These are phyloP conservation scores for Aspergillus sp. DNA, from an alignment of 2,329 filamentous ascomycete species.

Conservation along the genomic window DNA sequence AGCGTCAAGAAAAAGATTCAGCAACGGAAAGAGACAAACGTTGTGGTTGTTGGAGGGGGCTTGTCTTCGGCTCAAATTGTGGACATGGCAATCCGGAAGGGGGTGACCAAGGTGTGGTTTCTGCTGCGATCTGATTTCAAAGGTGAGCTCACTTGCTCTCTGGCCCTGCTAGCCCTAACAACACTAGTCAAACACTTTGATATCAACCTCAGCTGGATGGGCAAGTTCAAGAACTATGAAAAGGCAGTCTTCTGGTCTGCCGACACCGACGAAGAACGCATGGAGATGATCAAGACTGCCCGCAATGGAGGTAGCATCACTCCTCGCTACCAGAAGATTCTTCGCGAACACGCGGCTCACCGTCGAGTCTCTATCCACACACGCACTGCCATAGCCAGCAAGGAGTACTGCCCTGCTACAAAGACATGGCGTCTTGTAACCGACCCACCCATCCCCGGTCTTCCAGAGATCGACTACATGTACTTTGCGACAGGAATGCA, in stretches of 20 bases:
- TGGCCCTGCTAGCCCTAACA: background rate
- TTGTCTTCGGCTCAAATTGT: conserved; percentile 76
- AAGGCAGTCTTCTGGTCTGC: conserved; percentile 79
- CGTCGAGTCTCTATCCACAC: conserved; percentile 61
- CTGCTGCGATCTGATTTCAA: conserved; percentile 64
- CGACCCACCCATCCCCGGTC: conserved; percentile 54
- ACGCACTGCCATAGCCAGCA: conserved; percentile 60
- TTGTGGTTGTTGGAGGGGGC: conserved; percentile 75
- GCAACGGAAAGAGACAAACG: conserved; percentile 57
- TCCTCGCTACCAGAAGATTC: conserved; percentile 67
- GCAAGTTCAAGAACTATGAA: conserved; percentile 78
- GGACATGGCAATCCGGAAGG: conserved; percentile 67
- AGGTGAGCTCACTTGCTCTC: conserved; percentile 39
- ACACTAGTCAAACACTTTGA: conserved; percentile 73
- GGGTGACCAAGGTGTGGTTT: conserved; percentile 70
- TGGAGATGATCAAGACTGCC: conserved; percentile 67
- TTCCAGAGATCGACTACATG: conserved; percentile 66
- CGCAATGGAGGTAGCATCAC: conserved; percentile 79
- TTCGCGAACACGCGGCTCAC: conserved; percentile 62
- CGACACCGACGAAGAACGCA: conserved; percentile 70
- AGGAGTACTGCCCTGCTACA: conserved; percentile 53
- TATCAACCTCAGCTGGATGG: conserved; percentile 76
- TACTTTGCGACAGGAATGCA: conserved; percentile 77
- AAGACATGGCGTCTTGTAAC: conserved; percentile 60
- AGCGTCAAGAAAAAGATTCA: conserved; percentile 60